A percentile compares a stretch with the other conserved stretches of the same genome.
Evolutionary conservation across 164 flowering plant genomes (phyloP).

Genomic region (Sextonia rubra): DNA sequence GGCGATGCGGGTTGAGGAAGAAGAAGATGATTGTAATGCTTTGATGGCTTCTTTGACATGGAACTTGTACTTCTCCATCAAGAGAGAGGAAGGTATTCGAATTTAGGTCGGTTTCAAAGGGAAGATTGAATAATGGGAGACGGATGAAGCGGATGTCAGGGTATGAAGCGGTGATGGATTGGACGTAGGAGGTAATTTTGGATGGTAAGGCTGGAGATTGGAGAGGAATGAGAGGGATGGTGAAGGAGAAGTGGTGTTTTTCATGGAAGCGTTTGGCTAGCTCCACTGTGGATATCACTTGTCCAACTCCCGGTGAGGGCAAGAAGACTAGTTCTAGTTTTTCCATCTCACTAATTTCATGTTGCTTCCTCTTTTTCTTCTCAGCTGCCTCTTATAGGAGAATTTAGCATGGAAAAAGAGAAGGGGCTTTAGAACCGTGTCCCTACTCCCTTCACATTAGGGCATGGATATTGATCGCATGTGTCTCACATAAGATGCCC

Average conservation of each 20-base stretch:
- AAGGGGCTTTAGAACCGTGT: too few species aligned
- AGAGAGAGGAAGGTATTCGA: not conserved
- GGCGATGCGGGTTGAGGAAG: not conserved
- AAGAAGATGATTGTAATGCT: not conserved
- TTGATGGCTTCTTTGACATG: constrained; percentile 1
- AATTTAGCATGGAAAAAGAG: too few species aligned
- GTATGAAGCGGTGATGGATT: constrained; percentile 1
- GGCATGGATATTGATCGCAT: too few species aligned
- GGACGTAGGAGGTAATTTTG: not conserved
- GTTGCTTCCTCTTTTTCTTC: not conserved
- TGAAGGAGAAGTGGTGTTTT: constrained; percentile 4
- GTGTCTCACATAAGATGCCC: too few species aligned
- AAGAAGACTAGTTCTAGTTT: not conserved
- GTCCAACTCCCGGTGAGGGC: constrained; percentile 5
- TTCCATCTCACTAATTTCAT: not conserved
- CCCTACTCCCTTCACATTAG: too few species aligned
- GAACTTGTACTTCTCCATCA: constrained; percentile 3
- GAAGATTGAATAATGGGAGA: not conserved
- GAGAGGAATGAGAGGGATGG: constrained; percentile 5
- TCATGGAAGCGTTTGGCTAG: constrained; percentile 2
- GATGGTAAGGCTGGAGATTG: not conserved
- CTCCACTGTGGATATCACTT: constrained; percentile 6
- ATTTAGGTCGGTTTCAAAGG: not conserved
- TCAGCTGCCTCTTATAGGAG: not conserved
- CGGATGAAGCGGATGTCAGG: constrained; percentile 2